These are phyloP conservation scores for carrot (Daucus carota) DNA, from an alignment of 129 eudicot species.

Conservation along the genomic window DNA sequence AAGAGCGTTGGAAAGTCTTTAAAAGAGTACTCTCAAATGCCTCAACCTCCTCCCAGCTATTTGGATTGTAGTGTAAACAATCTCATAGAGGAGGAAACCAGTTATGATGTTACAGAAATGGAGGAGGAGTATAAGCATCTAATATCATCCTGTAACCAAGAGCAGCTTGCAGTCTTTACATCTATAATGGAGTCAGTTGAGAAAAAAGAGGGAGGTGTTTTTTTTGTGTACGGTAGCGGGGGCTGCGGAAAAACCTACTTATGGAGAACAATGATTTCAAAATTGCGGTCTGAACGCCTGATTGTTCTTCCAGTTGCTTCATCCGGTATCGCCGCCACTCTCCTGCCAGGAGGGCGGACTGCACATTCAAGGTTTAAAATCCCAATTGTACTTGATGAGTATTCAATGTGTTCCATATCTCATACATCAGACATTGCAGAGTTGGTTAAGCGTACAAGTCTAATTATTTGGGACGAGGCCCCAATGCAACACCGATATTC, in stretches of 20 bases:
- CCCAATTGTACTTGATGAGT: not conserved
- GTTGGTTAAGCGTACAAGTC: not conserved
- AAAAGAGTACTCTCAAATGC: not conserved
- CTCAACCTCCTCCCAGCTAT: not conserved
- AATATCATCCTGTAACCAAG: too few relatives aligned
- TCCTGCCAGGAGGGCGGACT: too few relatives aligned
- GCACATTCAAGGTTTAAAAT: not conserved
- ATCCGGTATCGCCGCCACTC: not conserved
- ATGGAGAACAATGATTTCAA: not conserved
- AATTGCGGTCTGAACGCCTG: not conserved
- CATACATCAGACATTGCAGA: not conserved
- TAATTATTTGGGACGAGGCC: too few relatives aligned
- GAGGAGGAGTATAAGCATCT: not conserved
- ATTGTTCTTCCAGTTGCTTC: not conserved
- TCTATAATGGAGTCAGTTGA: too few relatives aligned
- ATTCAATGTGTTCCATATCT: not conserved
- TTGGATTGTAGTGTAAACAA: too few relatives aligned
- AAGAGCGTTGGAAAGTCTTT: not conserved
- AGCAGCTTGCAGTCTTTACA: too few relatives aligned
- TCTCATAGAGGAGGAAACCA: not conserved
- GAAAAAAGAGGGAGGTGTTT: too few relatives aligned
- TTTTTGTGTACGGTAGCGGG: too few relatives aligned
- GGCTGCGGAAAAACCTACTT: too few relatives aligned
- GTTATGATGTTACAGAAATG: not conserved
- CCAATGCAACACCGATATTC: not conserved